phyloP scores from a whole-genome alignment of 2,329 filamentous ascomycete genomes.

The Phialophora chinensis region DNA sequence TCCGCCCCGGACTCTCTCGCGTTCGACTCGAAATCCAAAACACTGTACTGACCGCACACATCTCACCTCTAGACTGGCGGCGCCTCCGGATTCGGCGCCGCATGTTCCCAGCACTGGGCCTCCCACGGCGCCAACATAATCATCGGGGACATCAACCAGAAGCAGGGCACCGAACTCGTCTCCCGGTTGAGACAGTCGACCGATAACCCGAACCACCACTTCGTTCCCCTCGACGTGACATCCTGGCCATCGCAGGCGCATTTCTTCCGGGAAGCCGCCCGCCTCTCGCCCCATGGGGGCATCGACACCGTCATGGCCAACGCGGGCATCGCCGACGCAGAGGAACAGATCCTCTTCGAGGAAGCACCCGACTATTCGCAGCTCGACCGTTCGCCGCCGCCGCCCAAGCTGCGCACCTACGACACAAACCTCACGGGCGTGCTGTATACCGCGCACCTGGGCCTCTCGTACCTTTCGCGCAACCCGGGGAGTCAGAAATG shows the following conservation, averaged over 20 bases:
- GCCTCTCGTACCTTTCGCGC: slow-evolving; percentile 55
- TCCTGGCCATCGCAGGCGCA: slow-evolving; percentile 68
- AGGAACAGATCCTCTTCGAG: slow-evolving; percentile 52
- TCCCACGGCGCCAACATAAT: slow-evolving; percentile 64
- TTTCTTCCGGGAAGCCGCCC: slow-evolving; percentile 65
- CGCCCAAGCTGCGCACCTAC: slow-evolving; percentile 57
- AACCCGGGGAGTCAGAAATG: slow-evolving; percentile 55
- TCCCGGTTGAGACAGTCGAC: slow-evolving; percentile 63
- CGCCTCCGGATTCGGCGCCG: slow-evolving; percentile 65
- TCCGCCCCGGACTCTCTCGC: neutral
- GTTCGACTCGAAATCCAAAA: no score
- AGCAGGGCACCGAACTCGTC: slow-evolving; percentile 61
- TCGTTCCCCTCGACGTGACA: slow-evolving; percentile 61
- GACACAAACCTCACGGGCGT: slow-evolving; percentile 70
- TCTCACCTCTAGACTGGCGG: slow-evolving; percentile 58
- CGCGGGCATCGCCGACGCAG: slow-evolving; percentile 63
- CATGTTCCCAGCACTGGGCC: slow-evolving; percentile 62
- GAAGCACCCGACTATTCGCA: slow-evolving; percentile 44
- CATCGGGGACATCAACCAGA: slow-evolving; percentile 67
- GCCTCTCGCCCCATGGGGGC: slow-evolving; percentile 59
- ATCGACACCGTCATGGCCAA: slow-evolving; percentile 71
- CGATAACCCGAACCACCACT: slow-evolving; percentile 65
- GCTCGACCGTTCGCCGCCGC: slow-evolving; percentile 45
- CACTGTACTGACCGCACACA: neutral
- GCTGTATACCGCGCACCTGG: slow-evolving; percentile 69